Percentiles rank a stretch among this genome's conserved stretches.
These are phyloP conservation scores for Lentinus tigrinus DNA, from an alignment of 768 basidiomycete genomes.

Conservation along the genomic window DNA sequence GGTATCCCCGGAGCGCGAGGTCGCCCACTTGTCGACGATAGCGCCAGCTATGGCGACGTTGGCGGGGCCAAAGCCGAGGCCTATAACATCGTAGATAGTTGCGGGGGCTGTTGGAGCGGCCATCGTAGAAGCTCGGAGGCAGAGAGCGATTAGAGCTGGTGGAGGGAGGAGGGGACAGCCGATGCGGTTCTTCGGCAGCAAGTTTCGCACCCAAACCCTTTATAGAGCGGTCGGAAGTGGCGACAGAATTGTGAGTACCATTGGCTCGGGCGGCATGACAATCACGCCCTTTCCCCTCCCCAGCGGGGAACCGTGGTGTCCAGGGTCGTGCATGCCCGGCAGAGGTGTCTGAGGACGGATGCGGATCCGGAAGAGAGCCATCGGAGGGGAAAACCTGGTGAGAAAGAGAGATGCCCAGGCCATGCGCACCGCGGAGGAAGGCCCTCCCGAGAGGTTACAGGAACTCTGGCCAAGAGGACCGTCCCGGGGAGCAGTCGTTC, in stretches of 20 bases:
- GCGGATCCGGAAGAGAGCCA: no score
- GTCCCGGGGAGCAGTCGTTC: neutral
- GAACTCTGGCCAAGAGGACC: no score
- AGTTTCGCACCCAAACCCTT: conserved; percentile 3
- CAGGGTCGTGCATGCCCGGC: conserved; percentile 6
- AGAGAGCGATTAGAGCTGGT: conserved; percentile 7
- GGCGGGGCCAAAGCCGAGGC: conserved; percentile 53
- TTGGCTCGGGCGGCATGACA: conserved; percentile 6
- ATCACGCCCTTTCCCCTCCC: neutral
- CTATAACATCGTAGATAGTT: conserved; percentile 42
- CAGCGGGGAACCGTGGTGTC: neutral
- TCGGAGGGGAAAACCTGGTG: no score
- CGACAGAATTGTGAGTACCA: neutral
- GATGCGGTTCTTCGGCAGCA: conserved; percentile 1
- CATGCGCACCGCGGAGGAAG: neutral
- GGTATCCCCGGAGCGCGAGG: conserved; percentile 8
- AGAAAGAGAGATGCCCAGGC: no score
- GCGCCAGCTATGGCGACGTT: conserved; percentile 52
- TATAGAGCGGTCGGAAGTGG: conserved; percentile 7
- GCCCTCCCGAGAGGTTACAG: no score
- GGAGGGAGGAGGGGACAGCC: conserved; percentile 7
- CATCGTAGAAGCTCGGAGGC: conserved; percentile 5
- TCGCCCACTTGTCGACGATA: conserved; percentile 42
- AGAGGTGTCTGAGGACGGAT: neutral
- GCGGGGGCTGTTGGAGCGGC: neutral